Percentiles rank a stretch among this genome's conserved stretches.
Evolutionary conservation across 2,329 filamentous ascomycete genomes (phyloP).

Genomic region (Aspergillus fischeri): DNA sequence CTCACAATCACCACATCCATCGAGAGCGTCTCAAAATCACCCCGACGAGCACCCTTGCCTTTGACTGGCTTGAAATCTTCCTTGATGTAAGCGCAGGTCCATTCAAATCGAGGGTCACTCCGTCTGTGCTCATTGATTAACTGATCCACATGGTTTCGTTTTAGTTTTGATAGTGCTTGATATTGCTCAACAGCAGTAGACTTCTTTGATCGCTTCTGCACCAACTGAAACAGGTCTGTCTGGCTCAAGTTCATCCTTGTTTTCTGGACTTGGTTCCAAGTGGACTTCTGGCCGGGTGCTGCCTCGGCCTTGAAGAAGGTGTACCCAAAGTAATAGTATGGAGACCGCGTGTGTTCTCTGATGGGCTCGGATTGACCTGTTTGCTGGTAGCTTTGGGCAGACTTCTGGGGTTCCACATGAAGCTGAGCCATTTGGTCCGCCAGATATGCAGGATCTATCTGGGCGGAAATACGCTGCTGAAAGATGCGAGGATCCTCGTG

Average conservation of each 20-base stretch:
- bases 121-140: slow-evolving; percentile 31
- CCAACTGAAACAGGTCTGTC: slow-evolving; percentile 25
- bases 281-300: slow-evolving; percentile 24
- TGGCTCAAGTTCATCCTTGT: slow-evolving; percentile 30
- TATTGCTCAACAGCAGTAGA: slow-evolving; percentile 26
- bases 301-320: slow-evolving; percentile 33
- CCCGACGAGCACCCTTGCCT: slow-evolving; percentile 22
- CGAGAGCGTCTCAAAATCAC: slow-evolving; percentile 29
- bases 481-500: slow-evolving; percentile 12
- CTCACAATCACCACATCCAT: slow-evolving; percentile 35
- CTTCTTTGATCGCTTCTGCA: slow-evolving; percentile 28
- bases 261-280: slow-evolving; percentile 28
- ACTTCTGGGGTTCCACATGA: slow-evolving; percentile 9
- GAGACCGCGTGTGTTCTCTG: slow-evolving; percentile 10
- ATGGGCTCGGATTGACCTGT: slow-evolving; percentile 1
- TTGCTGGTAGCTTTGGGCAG: slow-evolving; percentile 1
- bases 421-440: slow-evolving; percentile 17
- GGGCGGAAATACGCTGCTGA: slow-evolving; percentile 4
- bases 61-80: slow-evolving; percentile 25
- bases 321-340: slow-evolving; percentile 29
- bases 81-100: slow-evolving; percentile 37
- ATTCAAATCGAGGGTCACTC: slow-evolving; percentile 29
- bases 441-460: slow-evolving; percentile 10
- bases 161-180: slow-evolving; percentile 22
- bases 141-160: slow-evolving; percentile 31